Conservation (phyloP, 2,329 filamentous ascomycete genomes). For the Fusarium acutatum region DNA sequence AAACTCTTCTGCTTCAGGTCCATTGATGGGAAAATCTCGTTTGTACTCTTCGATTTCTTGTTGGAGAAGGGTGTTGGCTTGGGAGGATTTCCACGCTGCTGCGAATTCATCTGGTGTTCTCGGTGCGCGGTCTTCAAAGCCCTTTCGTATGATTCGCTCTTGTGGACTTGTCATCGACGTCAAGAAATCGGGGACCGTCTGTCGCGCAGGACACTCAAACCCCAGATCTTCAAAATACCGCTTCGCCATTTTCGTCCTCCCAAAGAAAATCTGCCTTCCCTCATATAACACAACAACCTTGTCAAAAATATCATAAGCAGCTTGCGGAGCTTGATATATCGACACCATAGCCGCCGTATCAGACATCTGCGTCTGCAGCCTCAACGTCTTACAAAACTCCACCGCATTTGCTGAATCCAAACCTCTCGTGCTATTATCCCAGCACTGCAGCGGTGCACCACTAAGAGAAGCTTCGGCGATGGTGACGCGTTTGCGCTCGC, state of each 20-base stretch:
- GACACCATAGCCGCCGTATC: conserved; percentile 67
- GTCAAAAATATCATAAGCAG: conserved; percentile 63
- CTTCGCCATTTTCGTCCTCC: conserved; percentile 32
- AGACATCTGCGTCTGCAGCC: conserved; percentile 67
- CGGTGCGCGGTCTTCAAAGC: conserved; percentile 46
- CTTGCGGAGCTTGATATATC: conserved; percentile 68
- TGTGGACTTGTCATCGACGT: conserved; percentile 58
- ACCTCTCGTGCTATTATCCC: conserved; percentile 74
- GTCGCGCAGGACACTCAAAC: conserved; percentile 61
- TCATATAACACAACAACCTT: conserved; percentile 74
- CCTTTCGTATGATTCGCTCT: conserved; percentile 45
- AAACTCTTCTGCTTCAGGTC: conserved; percentile 58
- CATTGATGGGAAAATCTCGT: conserved; percentile 38
- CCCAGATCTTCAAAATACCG: conserved; percentile 52
- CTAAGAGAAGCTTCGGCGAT: conserved; percentile 47
- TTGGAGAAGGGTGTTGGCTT: conserved; percentile 47
- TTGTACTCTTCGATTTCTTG: conserved; percentile 63
- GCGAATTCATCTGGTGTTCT: conserved; percentile 50
- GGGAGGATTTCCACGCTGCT: conserved; percentile 42
- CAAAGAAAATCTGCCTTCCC: conserved; percentile 68
- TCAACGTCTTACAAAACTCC: conserved; percentile 70
- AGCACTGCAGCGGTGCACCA: conserved; percentile 66
- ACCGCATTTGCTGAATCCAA: conserved; percentile 72
- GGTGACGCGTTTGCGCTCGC: conserved; percentile 57
- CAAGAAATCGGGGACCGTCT: conserved; percentile 78